Evolutionary conservation across 2,329 filamentous ascomycete species (phyloP).

Genomic region (Pseudogymnoascus sp.): DNA sequence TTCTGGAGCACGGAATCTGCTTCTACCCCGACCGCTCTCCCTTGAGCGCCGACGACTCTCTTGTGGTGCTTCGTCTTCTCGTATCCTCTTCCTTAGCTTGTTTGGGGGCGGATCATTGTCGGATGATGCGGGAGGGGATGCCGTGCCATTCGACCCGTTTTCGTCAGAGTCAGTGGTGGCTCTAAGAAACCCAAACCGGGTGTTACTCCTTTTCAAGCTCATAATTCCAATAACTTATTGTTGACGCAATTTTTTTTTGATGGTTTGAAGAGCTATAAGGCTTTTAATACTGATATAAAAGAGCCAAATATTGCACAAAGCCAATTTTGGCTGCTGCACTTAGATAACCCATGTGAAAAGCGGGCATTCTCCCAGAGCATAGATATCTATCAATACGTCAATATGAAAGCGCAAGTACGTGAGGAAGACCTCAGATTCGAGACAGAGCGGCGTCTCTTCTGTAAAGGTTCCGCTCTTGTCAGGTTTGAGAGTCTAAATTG

Average conservation of each 20-base stretch:
- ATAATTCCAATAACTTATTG: constrained; percentile 5
- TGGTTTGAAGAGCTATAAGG: neutral
- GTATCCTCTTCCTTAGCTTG: constrained; percentile 15
- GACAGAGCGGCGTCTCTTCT: constrained; percentile 16
- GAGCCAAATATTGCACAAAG: constrained; percentile 15
- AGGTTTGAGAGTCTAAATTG: constrained; percentile 18
- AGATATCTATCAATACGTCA: neutral
- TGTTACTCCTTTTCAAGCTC: constrained; percentile 16
- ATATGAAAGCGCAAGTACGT: constrained; percentile 15
- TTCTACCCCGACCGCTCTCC: neutral
- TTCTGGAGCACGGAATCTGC: neutral
- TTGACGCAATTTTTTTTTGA: neutral
- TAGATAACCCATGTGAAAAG: constrained; percentile 13
- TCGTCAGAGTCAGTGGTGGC: constrained; percentile 4
- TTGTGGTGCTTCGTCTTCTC: too few relatives aligned
- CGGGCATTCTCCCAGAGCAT: neutral
- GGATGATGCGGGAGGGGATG: neutral
- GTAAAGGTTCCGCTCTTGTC: constrained; percentile 17
- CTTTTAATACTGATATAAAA: constrained; percentile 16
- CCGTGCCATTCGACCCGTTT: neutral
- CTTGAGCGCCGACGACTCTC: neutral
- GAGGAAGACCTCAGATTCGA: constrained; percentile 17
- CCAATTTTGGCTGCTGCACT: constrained; percentile 12
- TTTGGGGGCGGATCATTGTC: constrained; percentile 14
- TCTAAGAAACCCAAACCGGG: constrained; percentile 13